Evolutionary conservation across 2,329 filamentous ascomycete genomes (phyloP).

Genomic region (Diplodia corticola): DNA sequence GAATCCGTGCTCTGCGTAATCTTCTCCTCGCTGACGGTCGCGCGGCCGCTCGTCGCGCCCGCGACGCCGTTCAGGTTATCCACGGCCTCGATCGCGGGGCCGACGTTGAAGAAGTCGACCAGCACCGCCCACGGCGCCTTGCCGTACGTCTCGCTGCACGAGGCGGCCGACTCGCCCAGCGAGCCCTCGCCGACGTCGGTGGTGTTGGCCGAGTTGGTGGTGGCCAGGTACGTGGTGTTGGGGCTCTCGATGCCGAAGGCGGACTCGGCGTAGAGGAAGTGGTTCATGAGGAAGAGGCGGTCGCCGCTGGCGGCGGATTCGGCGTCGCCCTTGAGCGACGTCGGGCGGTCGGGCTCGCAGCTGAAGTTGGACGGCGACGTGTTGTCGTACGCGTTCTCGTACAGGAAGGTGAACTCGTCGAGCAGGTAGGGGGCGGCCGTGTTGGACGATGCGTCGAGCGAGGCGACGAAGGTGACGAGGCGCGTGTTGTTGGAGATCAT

Average conservation of each 20-base stretch:
- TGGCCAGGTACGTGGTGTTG: conserved; percentile 52
- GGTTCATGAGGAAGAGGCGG: conserved; percentile 69
- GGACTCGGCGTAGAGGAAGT: conserved; percentile 65
- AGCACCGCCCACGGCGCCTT: conserved; percentile 66
- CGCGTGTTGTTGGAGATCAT: conserved; percentile 64
- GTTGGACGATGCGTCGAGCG: conserved; percentile 32
- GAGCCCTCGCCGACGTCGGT: conserved; percentile 46
- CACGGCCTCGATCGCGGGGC: conserved; percentile 63
- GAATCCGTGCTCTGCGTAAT: background rate
- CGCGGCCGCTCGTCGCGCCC: conserved; percentile 42
- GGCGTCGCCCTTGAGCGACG: conserved; percentile 48
- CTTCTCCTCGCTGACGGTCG: conserved; percentile 26
- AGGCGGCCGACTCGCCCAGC: conserved; percentile 38
- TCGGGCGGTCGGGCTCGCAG: conserved; percentile 66
- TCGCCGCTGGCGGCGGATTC: conserved; percentile 54
- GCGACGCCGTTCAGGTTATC: conserved; percentile 64
- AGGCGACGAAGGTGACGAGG: conserved; percentile 65
- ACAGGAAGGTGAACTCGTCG: conserved; percentile 62
- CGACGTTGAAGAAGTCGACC: conserved; percentile 76
- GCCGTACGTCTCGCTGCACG: conserved; percentile 60
- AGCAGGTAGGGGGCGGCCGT: conserved; percentile 54
- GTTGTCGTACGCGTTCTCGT: conserved; percentile 68
- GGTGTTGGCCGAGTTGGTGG: conserved; percentile 62
- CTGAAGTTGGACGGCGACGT: conserved; percentile 62
- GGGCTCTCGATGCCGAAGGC: conserved; percentile 28